Evolutionary conservation across 306 rosid species (phyloP).

Genomic region (Vicia sativa): DNA sequence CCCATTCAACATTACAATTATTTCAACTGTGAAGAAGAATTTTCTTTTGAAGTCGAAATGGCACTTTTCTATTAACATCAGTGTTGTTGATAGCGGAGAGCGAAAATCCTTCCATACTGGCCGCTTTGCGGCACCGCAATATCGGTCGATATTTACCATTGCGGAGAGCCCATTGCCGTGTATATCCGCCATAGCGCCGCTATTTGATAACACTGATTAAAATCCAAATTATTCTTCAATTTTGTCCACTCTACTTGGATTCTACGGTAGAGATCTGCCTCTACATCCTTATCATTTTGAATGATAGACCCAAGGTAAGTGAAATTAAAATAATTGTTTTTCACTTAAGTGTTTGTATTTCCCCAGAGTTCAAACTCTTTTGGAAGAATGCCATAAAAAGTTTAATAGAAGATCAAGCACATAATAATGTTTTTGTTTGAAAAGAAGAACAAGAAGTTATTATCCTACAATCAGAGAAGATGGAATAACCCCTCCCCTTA

Average conservation of each 20-base stretch:
- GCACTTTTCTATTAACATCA: too few species aligned
- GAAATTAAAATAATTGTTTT: not conserved
- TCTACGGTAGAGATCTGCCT: not conserved
- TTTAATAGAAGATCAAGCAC: not conserved
- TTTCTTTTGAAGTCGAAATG: not conserved
- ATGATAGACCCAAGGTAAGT: not conserved
- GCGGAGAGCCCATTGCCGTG: too few species aligned
- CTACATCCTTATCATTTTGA: not conserved
- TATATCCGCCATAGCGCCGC: too few species aligned
- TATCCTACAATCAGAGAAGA: slow-evolving; percentile 1
- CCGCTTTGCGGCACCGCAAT: too few species aligned
- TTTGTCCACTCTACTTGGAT: not conserved
- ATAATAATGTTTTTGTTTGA: not conserved
- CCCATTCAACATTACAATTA: not conserved
- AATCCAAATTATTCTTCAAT: too few species aligned
- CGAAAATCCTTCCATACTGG: too few species aligned
- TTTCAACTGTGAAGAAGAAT: not conserved
- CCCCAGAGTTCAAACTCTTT: not conserved
- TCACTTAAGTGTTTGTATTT: not conserved
- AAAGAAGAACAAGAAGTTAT: not conserved
- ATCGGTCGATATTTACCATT: too few species aligned
- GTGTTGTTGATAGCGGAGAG: too few species aligned
- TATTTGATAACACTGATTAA: too few species aligned
- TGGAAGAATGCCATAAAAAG: not conserved
- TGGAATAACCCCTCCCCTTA: not conserved